Base-by-base conservation (phyloP, 129 eudicot species). In the Flaveria linearis region DNA sequence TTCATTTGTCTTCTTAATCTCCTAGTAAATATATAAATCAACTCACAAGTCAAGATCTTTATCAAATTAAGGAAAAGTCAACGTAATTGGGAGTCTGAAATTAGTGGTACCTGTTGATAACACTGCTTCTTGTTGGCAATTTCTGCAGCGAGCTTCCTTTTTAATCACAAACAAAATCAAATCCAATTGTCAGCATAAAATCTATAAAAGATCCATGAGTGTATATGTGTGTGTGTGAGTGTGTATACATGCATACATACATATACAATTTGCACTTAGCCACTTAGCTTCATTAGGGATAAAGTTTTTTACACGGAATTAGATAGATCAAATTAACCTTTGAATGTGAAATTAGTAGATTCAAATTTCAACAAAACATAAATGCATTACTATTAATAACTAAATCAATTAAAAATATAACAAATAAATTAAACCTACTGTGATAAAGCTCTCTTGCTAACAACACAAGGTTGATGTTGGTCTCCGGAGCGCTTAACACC, bases 81-180 rank as follows among this genome's bases (percentile, higher is more conserved):
- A 74, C 55, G 28, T 55, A 10, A 4, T 56, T 53, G 57, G 1
- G 66, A 75, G 22, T 28, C 22, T 50, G n/a, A 71, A 7, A 62
- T 56, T 9, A 71, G 67, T 72, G 16, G 18, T 86, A 82, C 88
- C 87, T 86, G 89, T 2, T 77, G 82, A 7, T 61, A 69, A 28
- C 63, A 74, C 47, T 85, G 81, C 70, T 81, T 84, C 60, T 84
- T 81, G 80, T 63, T 84, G 14, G 82, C 85, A 76, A 70, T 80
- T 70, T 88, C 90, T 17, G 92, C 88, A 22, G 89, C 86, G 76
- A 77, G 85, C 76, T 85, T 88, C 82, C 97, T 88, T 62, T 20
- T 30, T 79, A 16, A 50, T 51, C 45, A 72, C 23, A 50, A 72
- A 20, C 18, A 50, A 81, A 72, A 50, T 68, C 51, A 73, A 17